Evolutionary conservation across 768 basidiomycete species (phyloP).

Genomic region (Fistulinella prunicolor): DNA sequence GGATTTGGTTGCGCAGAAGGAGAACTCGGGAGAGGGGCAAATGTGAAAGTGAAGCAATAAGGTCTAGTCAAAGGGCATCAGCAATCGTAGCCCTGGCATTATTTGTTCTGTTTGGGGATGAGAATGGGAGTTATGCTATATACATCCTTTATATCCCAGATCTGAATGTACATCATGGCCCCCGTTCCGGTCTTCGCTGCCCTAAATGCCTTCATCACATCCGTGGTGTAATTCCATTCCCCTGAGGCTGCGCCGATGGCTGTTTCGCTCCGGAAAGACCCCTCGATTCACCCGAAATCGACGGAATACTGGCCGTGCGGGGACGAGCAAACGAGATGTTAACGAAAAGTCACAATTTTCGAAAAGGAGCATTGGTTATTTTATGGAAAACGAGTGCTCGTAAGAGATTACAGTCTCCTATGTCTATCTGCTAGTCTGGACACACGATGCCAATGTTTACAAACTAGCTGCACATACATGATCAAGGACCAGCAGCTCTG

Average conservation of each 20-base stretch:
- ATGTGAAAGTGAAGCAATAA: no score
- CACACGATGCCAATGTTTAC: no score
- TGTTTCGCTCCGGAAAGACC: slow-evolving; percentile 43
- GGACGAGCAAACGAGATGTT: slow-evolving; percentile 3
- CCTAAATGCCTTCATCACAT: slow-evolving; percentile 55
- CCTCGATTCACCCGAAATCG: slow-evolving; percentile 45
- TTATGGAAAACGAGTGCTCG: not conserved
- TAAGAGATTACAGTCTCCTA: not conserved
- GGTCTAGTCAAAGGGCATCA: no score
- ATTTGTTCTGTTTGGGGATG: no score
- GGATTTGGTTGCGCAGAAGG: no score
- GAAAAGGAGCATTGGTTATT: no score
- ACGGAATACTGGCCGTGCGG: slow-evolving; percentile 42
- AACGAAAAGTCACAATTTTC: not conserved
- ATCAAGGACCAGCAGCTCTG: slow-evolving; percentile 1
- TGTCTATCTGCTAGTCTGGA: not conserved
- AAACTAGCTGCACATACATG: not conserved
- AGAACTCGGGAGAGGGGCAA: no score
- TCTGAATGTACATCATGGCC: no score
- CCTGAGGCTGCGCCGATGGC: slow-evolving; percentile 52
- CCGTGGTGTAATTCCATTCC: slow-evolving; percentile 58
- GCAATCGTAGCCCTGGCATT: no score
- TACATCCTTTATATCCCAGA: no score
- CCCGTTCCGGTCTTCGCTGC: slow-evolving; percentile 48
- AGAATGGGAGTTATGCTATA: no score